Evolutionary conservation across 139 green algal species (phyloP).

Genomic region (Volvox reticuliferus): DNA sequence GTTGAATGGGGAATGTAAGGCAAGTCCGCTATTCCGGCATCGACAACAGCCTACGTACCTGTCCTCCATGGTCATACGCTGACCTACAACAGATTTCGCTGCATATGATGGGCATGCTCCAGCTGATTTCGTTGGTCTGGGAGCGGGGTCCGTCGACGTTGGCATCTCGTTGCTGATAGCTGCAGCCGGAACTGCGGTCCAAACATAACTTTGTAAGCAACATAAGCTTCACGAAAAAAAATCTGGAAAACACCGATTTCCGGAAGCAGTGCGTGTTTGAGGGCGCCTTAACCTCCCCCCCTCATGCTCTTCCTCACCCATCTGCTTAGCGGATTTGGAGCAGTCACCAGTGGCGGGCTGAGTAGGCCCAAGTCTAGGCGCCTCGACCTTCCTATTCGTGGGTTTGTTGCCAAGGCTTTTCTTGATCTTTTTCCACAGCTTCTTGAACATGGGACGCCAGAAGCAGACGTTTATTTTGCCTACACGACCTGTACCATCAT

Average conservation of each 20-base stretch:
- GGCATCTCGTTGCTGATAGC: background rate
- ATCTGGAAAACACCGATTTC: background rate
- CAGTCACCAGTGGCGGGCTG: background rate
- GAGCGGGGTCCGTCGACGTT: background rate
- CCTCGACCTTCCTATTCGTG: background rate
- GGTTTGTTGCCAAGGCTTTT: background rate
- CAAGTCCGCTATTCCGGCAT: background rate
- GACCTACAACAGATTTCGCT: slow-evolving; percentile 46
- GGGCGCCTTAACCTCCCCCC: background rate
- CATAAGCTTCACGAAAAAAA: background rate
- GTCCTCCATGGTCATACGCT: slow-evolving; percentile 55
- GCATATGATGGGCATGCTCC: slow-evolving; percentile 44
- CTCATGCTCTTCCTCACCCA: background rate
- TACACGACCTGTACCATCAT: slow-evolving; percentile 21
- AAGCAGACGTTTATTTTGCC: background rate
- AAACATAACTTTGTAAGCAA: background rate
- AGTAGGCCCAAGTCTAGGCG: background rate
- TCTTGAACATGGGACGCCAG: slow-evolving; percentile 16
- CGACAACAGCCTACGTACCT: background rate
- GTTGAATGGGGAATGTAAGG: background rate
- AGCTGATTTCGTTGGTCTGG: background rate
- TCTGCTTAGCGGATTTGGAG: background rate
- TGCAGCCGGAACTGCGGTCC: background rate
- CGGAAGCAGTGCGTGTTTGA: background rate
- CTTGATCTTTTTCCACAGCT: slow-evolving; percentile 32